A percentile compares a stretch with the other conserved stretches of the same genome.
Evolutionary conservation across 2,329 filamentous ascomycete genomes (phyloP).

Genomic region (Aspergillus persii): DNA sequence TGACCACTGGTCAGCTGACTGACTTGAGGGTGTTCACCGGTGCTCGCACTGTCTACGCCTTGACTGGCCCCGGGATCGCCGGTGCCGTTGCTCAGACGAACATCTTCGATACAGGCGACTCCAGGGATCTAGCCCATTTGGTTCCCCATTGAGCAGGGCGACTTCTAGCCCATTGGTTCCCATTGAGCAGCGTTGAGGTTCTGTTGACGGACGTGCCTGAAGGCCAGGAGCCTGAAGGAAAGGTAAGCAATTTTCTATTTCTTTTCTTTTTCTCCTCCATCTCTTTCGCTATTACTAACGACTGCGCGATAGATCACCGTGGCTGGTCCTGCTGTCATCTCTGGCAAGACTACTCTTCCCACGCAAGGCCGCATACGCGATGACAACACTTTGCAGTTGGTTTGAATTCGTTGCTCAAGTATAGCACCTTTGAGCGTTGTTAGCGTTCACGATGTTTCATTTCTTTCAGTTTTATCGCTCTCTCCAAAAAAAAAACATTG

Average conservation of each 20-base stretch:
- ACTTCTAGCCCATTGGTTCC: conserved; percentile 71
- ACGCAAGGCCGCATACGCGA: conserved; percentile 64
- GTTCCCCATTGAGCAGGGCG: conserved; percentile 72
- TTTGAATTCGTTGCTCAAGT: not conserved
- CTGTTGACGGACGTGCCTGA: conserved; percentile 53
- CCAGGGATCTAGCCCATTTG: conserved; percentile 65
- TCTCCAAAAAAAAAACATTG: not conserved
- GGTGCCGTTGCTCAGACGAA: conserved; percentile 86
- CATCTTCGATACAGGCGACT: conserved; percentile 72
- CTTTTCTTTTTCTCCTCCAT: not conserved
- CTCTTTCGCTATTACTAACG: conserved; percentile 15
- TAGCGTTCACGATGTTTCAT: not conserved
- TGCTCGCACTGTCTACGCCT: conserved; percentile 78
- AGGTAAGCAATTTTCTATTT: conserved; percentile 50
- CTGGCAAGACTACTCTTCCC: conserved; percentile 62
- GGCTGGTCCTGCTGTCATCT: conserved; percentile 70
- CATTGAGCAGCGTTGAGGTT: conserved; percentile 76
- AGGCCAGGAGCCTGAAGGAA: conserved; percentile 48
- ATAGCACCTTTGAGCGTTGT: conserved; percentile 1
- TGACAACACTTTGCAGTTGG: conserved; percentile 68
- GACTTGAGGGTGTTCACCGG: conserved; percentile 80
- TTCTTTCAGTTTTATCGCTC: not conserved
- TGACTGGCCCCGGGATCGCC: conserved; percentile 79
- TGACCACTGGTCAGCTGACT: conserved; percentile 69
- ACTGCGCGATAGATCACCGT: conserved; percentile 60